Base-by-base conservation (phyloP, 2,329 filamentous ascomycete genomes). In the Leptographium procerum region DNA sequence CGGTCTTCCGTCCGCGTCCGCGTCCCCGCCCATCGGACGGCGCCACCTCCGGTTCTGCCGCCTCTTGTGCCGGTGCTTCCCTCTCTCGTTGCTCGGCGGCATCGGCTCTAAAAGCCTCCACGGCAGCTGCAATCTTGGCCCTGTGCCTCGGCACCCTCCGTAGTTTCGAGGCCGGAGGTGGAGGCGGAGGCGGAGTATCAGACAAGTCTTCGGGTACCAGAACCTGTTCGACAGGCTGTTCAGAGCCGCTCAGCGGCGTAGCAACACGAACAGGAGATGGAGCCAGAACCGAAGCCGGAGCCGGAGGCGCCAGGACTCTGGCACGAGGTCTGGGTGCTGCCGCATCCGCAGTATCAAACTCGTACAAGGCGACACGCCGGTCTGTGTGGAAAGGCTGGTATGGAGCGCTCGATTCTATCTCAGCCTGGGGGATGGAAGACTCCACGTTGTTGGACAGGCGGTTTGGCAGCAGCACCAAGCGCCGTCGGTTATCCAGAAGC, bases 361-460 rank as follows among this genome's bases (percentile, higher is more conserved):
- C 80, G 64, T 85, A 88, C 31, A 96, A 76, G n/a, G 80, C 83
- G 51, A 97, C 88, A 3, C 92, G 84, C 57, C 84, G 82, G 67
- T 97, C 91, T 0, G 91, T 94, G 69, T 97, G 92, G 74, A 97
- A 96, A 1, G 94, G 92, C 66, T 96, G 91, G 66, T 96, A 97
- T 2, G 92, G 90, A 5, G 91, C 88, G 67, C 92, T 96, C 1
- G 92, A 96, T 68, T 99, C 94, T 63, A 96, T 95, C 74, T 96
- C 91, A 7, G 89, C 90, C 63, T 86, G 82, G 1, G 84, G 83
- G 59, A 82, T 91, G 69, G 74, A 87, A 69, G 73, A 88, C 71
- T 76, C 87, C 69, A 75, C 80, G 58, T 71, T 74, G 66, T 70
- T 73, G 66, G 73, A 75, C 16, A 52, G 26, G 16, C 63, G 61